These are phyloP conservation scores for Volutella citrinella DNA, from an alignment of 2,329 filamentous ascomycete species.

Conservation along the genomic window DNA sequence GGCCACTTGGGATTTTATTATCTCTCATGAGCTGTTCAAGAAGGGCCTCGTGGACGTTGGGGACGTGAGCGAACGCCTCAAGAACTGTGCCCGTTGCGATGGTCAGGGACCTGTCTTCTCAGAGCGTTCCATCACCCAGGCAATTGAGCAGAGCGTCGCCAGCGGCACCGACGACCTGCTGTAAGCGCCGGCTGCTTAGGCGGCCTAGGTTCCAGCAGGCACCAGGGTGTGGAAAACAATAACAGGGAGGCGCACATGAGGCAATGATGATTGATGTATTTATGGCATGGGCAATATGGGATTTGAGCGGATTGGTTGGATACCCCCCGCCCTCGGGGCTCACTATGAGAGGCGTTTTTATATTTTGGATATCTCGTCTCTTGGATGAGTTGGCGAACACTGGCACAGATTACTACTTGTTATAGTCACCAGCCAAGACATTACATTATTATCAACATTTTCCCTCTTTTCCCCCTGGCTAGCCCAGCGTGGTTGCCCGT, in stretches of 20 bases:
- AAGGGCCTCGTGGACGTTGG: slow-evolving; percentile 77
- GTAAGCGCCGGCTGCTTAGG: slow-evolving; percentile 28
- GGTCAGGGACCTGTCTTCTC: slow-evolving; percentile 86
- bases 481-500: too few species aligned
- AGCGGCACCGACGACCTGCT: slow-evolving; percentile 74
- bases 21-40: slow-evolving; percentile 73
- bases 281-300: too few species aligned
- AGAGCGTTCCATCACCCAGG: slow-evolving; percentile 67
- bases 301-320: slow-evolving; percentile 14
- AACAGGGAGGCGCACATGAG: slow-evolving; percentile 7
- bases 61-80: slow-evolving; percentile 76
- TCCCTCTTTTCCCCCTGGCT: too few species aligned
- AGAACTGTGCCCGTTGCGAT: slow-evolving; percentile 74
- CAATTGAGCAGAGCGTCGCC: slow-evolving; percentile 75
- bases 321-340: slow-evolving; percentile 26
- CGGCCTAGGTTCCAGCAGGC: too few species aligned
- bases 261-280: slow-evolving; percentile 23
- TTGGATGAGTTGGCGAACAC: too few species aligned
- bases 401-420: too few species aligned
- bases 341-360: slow-evolving; percentile 24
- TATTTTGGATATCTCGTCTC: slow-evolving; percentile 17
- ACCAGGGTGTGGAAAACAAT: slow-evolving; percentile 10
- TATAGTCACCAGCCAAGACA: too few species aligned
- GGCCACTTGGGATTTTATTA: slow-evolving; percentile 88
- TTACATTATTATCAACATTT: too few species aligned